phyloP scores from a whole-genome alignment of 306 rosid species.

The Astragalus membranaceus region DNA sequence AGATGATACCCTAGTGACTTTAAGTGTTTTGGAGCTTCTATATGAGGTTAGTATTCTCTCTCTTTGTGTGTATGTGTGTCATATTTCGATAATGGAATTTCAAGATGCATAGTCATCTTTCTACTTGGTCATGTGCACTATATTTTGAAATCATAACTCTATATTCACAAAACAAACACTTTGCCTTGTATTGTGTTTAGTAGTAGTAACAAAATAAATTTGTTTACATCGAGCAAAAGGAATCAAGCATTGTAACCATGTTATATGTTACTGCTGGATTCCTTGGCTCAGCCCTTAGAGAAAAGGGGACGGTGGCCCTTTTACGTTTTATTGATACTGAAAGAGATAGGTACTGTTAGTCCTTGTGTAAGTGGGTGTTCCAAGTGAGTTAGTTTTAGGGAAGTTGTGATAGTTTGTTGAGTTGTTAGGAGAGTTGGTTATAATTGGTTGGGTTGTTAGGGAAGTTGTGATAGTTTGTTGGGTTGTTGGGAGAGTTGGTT shows the following conservation, averaged over 20 bases:
- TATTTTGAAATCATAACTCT: neutral
- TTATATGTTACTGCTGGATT: neutral
- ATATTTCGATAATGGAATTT: neutral
- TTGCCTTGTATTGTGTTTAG: neutral
- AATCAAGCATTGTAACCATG: neutral
- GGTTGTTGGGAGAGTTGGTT: too few species aligned
- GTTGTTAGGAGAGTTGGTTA: too few species aligned
- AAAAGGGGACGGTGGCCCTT: too few species aligned
- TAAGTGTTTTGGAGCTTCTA: constrained; percentile 83
- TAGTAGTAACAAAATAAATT: neutral
- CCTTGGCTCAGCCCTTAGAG: too few species aligned
- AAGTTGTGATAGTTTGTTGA: too few species aligned
- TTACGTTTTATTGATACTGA: too few species aligned
- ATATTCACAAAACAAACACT: neutral
- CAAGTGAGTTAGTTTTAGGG: too few species aligned
- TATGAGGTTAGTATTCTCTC: constrained; percentile 59
- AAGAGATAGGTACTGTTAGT: too few species aligned
- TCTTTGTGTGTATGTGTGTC: neutral
- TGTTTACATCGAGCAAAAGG: neutral
- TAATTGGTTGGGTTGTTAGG: too few species aligned
- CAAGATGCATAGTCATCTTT: neutral
- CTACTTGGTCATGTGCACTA: neutral
- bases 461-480: too few species aligned
- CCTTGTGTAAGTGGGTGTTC: too few species aligned
- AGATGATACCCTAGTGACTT: constrained; percentile 68